Base-by-base conservation (phyloP, 2,329 filamentous ascomycete genomes). In the Dothiorella sarmentorum region DNA sequence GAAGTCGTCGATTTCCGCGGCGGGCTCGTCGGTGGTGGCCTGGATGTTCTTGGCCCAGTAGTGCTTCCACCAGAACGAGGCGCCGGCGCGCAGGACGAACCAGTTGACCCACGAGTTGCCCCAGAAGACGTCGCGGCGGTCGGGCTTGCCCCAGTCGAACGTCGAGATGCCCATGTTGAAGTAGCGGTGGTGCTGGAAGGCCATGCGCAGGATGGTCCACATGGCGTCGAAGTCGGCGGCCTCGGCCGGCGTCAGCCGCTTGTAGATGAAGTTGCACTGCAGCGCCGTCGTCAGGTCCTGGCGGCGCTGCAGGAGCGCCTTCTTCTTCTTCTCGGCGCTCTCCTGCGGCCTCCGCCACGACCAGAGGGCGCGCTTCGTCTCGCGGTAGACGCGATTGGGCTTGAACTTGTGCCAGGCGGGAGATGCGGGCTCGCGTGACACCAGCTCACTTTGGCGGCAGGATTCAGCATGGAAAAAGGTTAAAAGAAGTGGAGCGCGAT, bases 71-170 rank as follows among this genome's bases (percentile, higher is more conserved):
- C 70, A 72, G 2, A 71, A 58, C 26, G 65, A 61, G 1, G 67
- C 67, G 1, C 69, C 69, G 62, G 70, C 65, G 13, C 65, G 58
- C 31, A 72, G 61, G 4, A 71, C 60, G 51, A 67, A 71, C 68
- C 68, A 72, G 3, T 68, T 65, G 52, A 71, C 53, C 69, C 69
- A 71, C 7, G 66, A 67, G 31, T 66, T 64, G 11, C 68, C 68
- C 63, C 22, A 43, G 44, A 58, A 58, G 26, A 58, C 45, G 45
- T 58, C 56, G 37, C 56, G 56, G 11, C 44, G 24, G 45, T 58
- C 56, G 35, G 56, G 56, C 37, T 58, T 58, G 35, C 56, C 44
- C 56, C 56, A 58, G 56, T 58, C 56, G 45, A 70, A 71, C 9
- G 66, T 65, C 67, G 7, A 62, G 63, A 59, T 64, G 65, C 67